Percentiles rank a stretch among this genome's conserved stretches.
Evolutionary conservation across 2,329 filamentous ascomycete genomes (phyloP).

Genomic region (Claviceps pazoutovae): DNA sequence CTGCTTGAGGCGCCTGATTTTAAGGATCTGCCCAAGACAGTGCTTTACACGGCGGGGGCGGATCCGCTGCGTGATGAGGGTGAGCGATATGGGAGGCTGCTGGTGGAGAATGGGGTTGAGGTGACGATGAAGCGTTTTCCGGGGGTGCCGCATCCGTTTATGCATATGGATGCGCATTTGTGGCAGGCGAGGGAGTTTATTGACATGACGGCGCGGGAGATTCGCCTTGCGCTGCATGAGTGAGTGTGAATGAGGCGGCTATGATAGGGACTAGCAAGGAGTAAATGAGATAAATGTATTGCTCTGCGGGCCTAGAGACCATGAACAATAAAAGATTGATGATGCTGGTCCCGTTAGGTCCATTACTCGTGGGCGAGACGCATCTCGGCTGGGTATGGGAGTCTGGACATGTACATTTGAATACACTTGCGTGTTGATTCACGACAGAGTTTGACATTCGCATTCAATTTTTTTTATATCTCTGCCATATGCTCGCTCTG

Average conservation of each 20-base stretch:
- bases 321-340: no score
- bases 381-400: no score
- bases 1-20: conserved; percentile 22
- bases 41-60: conserved; percentile 28
- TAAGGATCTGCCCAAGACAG: conserved; percentile 20
- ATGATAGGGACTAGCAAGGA: not conserved
- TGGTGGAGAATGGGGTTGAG: conserved; percentile 29
- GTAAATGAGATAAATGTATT: not conserved
- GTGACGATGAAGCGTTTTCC: conserved; percentile 31
- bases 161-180: conserved; percentile 30
- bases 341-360: no score
- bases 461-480: no score
- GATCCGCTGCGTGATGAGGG: conserved; percentile 35
- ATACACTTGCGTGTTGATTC: no score
- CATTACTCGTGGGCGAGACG: no score
- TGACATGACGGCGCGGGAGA: conserved; percentile 17
- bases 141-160: conserved; percentile 35
- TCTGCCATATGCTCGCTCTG: no score
- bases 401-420: no score
- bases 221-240: conserved; percentile 15
- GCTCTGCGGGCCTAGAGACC: no score
- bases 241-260: not conserved
- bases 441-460: no score
- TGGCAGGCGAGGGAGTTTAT: conserved; percentile 24
- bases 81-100: conserved; percentile 28